Conservation (phyloP, 169 alveolate species). For the Eimeria acervulina region DNA sequence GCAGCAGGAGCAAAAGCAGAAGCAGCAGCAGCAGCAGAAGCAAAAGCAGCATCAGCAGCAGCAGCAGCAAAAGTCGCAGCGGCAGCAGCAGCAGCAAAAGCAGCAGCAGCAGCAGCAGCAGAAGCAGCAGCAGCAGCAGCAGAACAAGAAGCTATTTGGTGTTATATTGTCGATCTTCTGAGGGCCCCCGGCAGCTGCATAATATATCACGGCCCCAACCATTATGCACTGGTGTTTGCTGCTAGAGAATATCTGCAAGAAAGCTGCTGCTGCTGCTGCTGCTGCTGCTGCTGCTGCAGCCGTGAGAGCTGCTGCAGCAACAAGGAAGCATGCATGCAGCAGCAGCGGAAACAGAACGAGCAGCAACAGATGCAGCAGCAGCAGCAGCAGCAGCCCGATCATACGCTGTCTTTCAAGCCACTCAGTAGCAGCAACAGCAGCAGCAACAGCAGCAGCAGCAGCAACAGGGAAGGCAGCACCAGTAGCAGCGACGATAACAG, state of each 20-base stretch:
- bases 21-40: slow-evolving; percentile 13
- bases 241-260: not conserved
- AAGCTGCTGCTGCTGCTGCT: slow-evolving; percentile 27
- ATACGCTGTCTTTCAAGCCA: too few relatives aligned
- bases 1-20: not conserved
- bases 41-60: not conserved
- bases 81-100: too few relatives aligned
- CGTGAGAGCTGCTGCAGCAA: not conserved
- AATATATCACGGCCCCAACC: slow-evolving; percentile 42
- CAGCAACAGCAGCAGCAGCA: slow-evolving; percentile 46
- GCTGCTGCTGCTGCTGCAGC: not conserved
- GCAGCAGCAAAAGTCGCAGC: too few relatives aligned
- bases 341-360: not conserved
- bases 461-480: not conserved
- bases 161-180: not conserved
- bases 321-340: slow-evolving; percentile 2
- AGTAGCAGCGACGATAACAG: not conserved
- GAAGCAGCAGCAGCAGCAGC: too few relatives aligned
- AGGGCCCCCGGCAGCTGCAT: slow-evolving; percentile 10
- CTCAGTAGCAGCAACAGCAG: slow-evolving; percentile 47
- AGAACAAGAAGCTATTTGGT: not conserved
- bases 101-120: too few relatives aligned
- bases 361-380: not conserved
- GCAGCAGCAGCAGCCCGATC: slow-evolving; percentile 64
- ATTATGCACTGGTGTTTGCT: slow-evolving; percentile 49